Percentiles rank a stretch among this genome's conserved stretches.
Evolutionary conservation across 495 filamentous ascomycete species (phyloP).

Genomic region (Friedmanniomyces simplex): DNA sequence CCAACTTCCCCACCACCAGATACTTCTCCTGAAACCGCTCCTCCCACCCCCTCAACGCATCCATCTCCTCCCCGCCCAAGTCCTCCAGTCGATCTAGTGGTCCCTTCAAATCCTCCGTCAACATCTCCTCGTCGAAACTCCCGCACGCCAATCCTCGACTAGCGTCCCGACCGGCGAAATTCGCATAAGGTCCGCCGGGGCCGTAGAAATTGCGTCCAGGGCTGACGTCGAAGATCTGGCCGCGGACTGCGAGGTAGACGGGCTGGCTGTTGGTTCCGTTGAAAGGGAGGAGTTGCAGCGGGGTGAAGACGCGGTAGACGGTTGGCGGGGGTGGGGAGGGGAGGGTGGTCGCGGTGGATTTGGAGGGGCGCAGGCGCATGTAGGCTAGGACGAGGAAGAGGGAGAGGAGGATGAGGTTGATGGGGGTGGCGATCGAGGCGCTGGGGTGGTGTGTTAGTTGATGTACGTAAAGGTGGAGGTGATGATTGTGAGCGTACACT

Average conservation of each 20-base stretch:
- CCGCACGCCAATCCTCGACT: constrained; percentile 78
- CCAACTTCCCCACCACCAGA: constrained; percentile 81
- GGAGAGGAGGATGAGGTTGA: constrained; percentile 30
- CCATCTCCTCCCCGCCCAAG: constrained; percentile 64
- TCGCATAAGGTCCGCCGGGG: constrained; percentile 83
- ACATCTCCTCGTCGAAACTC: constrained; percentile 93
- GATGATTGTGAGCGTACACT: constrained; percentile 4
- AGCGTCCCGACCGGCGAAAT: constrained; percentile 94
- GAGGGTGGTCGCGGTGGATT: constrained; percentile 39
- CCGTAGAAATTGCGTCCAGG: constrained; percentile 86
- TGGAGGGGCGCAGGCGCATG: constrained; percentile 38
- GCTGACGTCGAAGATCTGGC: constrained; percentile 78
- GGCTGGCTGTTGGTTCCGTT: constrained; percentile 66
- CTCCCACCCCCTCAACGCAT: constrained; percentile 81
- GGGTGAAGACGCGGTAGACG: constrained; percentile 88
- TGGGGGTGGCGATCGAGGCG: constrained; percentile 24
- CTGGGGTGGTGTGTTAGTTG: constrained; percentile 9
- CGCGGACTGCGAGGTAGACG: constrained; percentile 77
- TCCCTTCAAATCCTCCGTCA: constrained; percentile 82
- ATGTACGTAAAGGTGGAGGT: too few species aligned
- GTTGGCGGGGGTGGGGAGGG: constrained; percentile 59
- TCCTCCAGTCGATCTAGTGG: constrained; percentile 75
- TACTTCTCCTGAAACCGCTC: constrained; percentile 91
- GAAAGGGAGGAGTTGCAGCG: constrained; percentile 72
- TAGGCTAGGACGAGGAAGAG: constrained; percentile 41